A percentile compares a stretch with the other conserved stretches of the same genome.
These are phyloP conservation scores for Annulohypoxylon stygium DNA, from an alignment of 495 filamentous ascomycete genomes.

Conservation along the genomic window DNA sequence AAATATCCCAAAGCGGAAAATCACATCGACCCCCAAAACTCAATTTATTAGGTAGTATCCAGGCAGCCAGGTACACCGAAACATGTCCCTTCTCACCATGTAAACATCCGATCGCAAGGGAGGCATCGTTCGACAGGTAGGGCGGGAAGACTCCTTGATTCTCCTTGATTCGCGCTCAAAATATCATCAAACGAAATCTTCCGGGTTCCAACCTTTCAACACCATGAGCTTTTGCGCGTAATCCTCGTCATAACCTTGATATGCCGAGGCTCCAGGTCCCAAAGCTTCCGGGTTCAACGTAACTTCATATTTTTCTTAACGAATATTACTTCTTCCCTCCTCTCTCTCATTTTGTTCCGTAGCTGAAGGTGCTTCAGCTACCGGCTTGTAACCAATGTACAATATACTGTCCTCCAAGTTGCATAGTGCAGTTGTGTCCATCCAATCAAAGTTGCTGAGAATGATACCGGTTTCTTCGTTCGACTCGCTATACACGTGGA, in stretches of 20 bases:
- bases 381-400: constrained; percentile 18
- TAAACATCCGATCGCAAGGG: background rate
- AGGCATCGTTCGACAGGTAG: background rate
- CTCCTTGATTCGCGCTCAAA: background rate
- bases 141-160: background rate
- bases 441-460: constrained; percentile 10
- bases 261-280: background rate
- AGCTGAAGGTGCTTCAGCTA: background rate
- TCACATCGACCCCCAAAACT: background rate
- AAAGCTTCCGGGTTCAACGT: constrained; percentile 6
- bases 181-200: background rate
- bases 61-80: background rate
- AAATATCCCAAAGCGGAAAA: constrained; percentile 13
- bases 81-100: background rate
- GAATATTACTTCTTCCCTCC: background rate
- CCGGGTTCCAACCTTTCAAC: constrained; percentile 9
- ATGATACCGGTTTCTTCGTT: constrained; percentile 2
- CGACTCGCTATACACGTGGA: background rate
- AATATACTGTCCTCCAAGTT: constrained; percentile 16
- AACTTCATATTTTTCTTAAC: background rate
- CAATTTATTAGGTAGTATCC: background rate
- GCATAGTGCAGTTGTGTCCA: background rate
- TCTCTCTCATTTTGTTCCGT: background rate
- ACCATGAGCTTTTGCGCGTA: background rate
- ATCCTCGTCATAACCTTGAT: constrained; percentile 16